Percentiles rank a stretch among this genome's conserved stretches.
Evolutionary conservation across 768 basidiomycete genomes (phyloP).

Genomic region (Russula lepida): DNA sequence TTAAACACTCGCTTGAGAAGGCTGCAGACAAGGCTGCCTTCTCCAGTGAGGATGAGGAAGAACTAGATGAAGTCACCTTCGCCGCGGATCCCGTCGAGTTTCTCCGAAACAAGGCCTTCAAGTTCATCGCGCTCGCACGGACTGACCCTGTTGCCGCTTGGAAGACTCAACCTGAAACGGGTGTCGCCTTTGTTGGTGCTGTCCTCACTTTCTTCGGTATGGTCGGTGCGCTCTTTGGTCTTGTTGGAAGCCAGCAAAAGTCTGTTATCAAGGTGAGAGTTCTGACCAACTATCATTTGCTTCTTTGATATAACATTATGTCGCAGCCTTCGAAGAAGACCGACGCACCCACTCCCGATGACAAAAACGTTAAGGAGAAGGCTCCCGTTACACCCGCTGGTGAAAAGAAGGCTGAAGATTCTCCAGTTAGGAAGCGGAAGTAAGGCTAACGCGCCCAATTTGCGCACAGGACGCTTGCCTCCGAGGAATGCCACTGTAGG

Average conservation of each 20-base stretch:
- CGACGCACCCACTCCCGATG: slow-evolving; percentile 53
- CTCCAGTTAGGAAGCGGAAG: slow-evolving; percentile 66
- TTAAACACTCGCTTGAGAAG: slow-evolving; percentile 82
- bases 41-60: slow-evolving; percentile 34
- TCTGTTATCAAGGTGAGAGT: slow-evolving; percentile 58
- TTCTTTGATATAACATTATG: slow-evolving; percentile 1
- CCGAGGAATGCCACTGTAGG: neutral
- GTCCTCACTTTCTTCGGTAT: slow-evolving; percentile 78
- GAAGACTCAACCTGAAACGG: slow-evolving; percentile 85
- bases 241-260: slow-evolving; percentile 66
- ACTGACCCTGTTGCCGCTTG: slow-evolving; percentile 73
- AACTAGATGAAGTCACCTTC: slow-evolving; percentile 42
- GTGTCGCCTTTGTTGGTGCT: slow-evolving; percentile 63
- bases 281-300: neutral
- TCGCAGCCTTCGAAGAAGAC: slow-evolving; percentile 67
- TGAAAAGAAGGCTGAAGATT: slow-evolving; percentile 65
- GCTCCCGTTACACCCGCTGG: slow-evolving; percentile 66
- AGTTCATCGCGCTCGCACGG: slow-evolving; percentile 73
- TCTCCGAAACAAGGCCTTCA: slow-evolving; percentile 66
- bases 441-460: slow-evolving; percentile 26
- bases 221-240: slow-evolving; percentile 69
- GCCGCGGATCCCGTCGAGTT: slow-evolving; percentile 70
- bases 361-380: slow-evolving; percentile 52
- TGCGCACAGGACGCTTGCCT: neutral
- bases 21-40: slow-evolving; percentile 44